Conservation (phyloP, 352 stramenopile species). For the Pythium brachiatum region DNA sequence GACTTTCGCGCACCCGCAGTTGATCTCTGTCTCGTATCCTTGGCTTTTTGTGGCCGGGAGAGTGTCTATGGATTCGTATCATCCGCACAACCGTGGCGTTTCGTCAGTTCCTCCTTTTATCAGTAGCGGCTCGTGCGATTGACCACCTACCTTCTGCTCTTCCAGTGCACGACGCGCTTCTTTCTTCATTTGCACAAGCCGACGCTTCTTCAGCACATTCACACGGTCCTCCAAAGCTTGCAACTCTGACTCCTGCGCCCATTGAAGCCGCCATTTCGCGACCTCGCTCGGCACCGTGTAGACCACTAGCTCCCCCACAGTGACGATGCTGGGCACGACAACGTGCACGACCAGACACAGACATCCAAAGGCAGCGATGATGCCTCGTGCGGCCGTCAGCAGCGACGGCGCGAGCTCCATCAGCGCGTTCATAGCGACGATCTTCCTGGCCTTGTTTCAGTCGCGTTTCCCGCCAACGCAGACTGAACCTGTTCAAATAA, state of each 20-base stretch:
- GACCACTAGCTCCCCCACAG: constrained; percentile 7
- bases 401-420: constrained; percentile 18
- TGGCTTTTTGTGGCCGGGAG: neutral
- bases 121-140: too few relatives aligned
- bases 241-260: constrained; percentile 18
- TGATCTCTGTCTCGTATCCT: neutral
- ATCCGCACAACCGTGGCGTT: too few relatives aligned
- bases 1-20: neutral
- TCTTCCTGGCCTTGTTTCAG: neutral
- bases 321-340: constrained; percentile 8
- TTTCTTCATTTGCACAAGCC: neutral
- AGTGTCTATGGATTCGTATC: neutral
- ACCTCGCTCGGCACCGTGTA: constrained; percentile 8
- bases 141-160: constrained; percentile 13
- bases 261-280: constrained; percentile 10
- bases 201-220: constrained; percentile 14
- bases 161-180: constrained; percentile 7
- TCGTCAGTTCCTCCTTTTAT: too few relatives aligned
- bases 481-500: constrained; percentile 2
- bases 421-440: constrained; percentile 11
- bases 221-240: constrained; percentile 8
- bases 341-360: constrained; percentile 17
- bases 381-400: constrained; percentile 13
- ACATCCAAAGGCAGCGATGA: constrained; percentile 21
- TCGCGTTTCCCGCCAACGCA: constrained; percentile 5